Evolutionary conservation across 163 green algal species (phyloP).

Genomic region (Scenedesmus sp.): DNA sequence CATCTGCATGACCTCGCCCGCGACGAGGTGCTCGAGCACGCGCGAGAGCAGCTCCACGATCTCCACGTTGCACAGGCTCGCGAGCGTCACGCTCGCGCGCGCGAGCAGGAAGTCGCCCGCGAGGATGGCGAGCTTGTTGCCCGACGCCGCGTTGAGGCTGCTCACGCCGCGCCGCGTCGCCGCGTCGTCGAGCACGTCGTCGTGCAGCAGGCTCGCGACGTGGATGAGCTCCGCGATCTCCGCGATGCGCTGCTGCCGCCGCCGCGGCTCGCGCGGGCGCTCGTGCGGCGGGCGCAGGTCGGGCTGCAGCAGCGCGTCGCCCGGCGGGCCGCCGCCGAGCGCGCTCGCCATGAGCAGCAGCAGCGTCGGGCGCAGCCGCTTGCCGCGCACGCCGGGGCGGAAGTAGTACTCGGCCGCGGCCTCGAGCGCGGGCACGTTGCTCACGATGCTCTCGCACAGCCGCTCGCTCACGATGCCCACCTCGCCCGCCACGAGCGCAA

Average conservation of each 20-base stretch:
- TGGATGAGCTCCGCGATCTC: slow-evolving; percentile 98
- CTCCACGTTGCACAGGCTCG: slow-evolving; percentile 84
- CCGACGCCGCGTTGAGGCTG: slow-evolving; percentile 75
- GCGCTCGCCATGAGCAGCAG: slow-evolving; percentile 90
- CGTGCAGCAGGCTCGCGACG: slow-evolving; percentile 96
- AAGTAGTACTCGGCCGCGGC: slow-evolving; percentile 97
- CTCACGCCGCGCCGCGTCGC: slow-evolving; percentile 84
- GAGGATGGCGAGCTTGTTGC: slow-evolving; percentile 91
- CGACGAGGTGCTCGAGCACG: slow-evolving; percentile 96
- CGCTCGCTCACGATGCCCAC: slow-evolving; percentile 85
- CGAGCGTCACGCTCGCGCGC: slow-evolving; percentile 90
- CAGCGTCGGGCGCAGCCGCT: slow-evolving; percentile 92
- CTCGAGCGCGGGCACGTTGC: slow-evolving; percentile 83
- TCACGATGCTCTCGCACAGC: slow-evolving; percentile 77
- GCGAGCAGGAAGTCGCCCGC: slow-evolving; percentile 98
- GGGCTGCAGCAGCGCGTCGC: slow-evolving; percentile 54
- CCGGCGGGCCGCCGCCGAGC: slow-evolving; percentile 63
- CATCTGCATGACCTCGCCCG: slow-evolving; percentile 97
- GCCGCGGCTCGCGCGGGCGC: slow-evolving; percentile 67
- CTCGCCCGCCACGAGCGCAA: slow-evolving; percentile 78
- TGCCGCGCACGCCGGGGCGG: slow-evolving; percentile 86
- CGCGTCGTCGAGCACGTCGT: slow-evolving; percentile 97
- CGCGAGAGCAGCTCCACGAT: slow-evolving; percentile 93
- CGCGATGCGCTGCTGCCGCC: slow-evolving; percentile 91
- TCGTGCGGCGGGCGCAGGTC: slow-evolving; percentile 71